A percentile compares a stretch with the other conserved stretches of the same genome.
phyloP scores from a whole-genome alignment of 805 yeast species.

The Sporopachydermia quercuum region DNA sequence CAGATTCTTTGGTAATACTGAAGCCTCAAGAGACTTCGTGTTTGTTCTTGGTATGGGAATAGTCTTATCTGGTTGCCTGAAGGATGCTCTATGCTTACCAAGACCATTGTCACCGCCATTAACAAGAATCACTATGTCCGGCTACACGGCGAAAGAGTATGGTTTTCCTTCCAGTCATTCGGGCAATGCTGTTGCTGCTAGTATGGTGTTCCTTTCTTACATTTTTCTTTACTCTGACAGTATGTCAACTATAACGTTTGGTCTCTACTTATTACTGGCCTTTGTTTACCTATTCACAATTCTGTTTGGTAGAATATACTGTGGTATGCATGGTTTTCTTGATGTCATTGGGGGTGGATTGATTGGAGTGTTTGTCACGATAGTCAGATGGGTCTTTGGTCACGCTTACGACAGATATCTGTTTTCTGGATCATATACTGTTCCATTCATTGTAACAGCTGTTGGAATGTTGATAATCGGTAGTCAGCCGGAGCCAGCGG shows the following conservation, averaged over 20 bases:
- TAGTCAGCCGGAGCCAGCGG: constrained; percentile 71
- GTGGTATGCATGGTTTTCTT: constrained; percentile 94
- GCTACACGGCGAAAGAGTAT: constrained; percentile 84
- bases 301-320: constrained; percentile 71
- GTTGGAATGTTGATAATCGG: constrained; percentile 38
- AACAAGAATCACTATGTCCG: constrained; percentile 76
- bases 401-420: constrained; percentile 32
- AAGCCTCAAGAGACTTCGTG: constrained; percentile 43
- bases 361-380: constrained; percentile 42
- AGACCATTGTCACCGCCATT: constrained; percentile 88
- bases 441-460: constrained; percentile 15
- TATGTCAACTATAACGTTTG: constrained; percentile 3
- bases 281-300: constrained; percentile 45
- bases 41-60: constrained; percentile 50
- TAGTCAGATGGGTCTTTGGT: constrained; percentile 29
- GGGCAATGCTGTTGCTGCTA: constrained; percentile 85
- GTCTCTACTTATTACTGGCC: constrained; percentile 4
- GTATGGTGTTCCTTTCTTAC: constrained; percentile 37
- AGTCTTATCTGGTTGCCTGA: constrained; percentile 50
- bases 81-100: constrained; percentile 81
- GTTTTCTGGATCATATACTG: constrained; percentile 12
- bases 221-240: no score
- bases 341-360: constrained; percentile 56
- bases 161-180: constrained; percentile 92
- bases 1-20: constrained; percentile 59